These are phyloP conservation scores for Xylariales sp. DNA, from an alignment of 2,329 filamentous ascomycete genomes.

Conservation along the genomic window DNA sequence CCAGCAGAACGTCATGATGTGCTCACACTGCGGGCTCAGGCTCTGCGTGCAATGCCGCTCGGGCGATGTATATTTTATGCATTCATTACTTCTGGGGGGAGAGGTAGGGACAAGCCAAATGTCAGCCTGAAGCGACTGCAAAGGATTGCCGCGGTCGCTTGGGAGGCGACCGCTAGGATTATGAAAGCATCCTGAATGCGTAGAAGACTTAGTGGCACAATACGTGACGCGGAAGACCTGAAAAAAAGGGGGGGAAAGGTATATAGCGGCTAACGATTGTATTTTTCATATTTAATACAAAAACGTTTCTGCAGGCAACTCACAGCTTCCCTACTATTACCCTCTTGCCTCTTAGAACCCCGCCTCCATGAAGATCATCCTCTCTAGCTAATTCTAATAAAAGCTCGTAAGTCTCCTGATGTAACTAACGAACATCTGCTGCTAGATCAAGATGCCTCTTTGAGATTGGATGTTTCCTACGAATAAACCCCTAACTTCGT, in stretches of 20 bases:
- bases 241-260: background rate
- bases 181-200: too few relatives aligned
- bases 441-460: background rate
- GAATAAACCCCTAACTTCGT: background rate
- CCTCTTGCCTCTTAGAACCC: background rate
- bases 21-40: too few relatives aligned
- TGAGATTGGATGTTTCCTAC: background rate
- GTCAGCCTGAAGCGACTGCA: too few relatives aligned
- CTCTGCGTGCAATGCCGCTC: too few relatives aligned
- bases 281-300: background rate
- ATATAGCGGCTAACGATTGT: background rate
- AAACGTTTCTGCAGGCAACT: background rate
- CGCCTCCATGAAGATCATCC: too few relatives aligned
- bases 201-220: background rate
- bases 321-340: background rate
- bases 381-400: too few relatives aligned
- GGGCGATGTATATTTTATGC: too few relatives aligned
- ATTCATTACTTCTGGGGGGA: too few relatives aligned
- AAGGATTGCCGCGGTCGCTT: background rate
- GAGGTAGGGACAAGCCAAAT: background rate
- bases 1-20: too few relatives aligned
- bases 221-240: too few relatives aligned
- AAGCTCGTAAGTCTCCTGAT: too few relatives aligned
- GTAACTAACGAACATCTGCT: too few relatives aligned
- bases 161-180: background rate